Base-by-base conservation (phyloP, 1,284 basidiomycete species). In the Caloboletus firmus region DNA sequence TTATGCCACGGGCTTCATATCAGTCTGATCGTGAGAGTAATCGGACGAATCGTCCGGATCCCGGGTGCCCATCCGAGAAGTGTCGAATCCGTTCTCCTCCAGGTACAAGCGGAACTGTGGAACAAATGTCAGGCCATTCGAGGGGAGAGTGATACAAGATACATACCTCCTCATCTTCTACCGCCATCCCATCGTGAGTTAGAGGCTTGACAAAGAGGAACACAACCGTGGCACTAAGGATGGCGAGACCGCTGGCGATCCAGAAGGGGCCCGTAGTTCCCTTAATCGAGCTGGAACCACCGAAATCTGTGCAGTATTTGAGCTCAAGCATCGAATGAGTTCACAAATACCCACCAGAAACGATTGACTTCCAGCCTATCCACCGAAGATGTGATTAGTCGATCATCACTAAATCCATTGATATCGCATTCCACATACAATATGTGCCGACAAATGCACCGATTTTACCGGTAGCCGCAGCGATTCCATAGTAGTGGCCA, bases 381-480 rank as follows among this genome's bases (percentile, higher is more conserved):
- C 32, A 34, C 13, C 31, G 6, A 35, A 47, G 11, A n/a, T 10
- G 20, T 11, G 46, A 43, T 63, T 18, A 70, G 54, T 50, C 7
- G 12, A 42, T 31, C 20, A 20, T 36, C n/a, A 24, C 11, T 12
- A 8, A 41, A 50, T 39, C 17, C 35, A 32, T 5, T 34, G 24
- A 32, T 17, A 22, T 18, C 7, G 31, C 34, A 39, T 49, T 48
- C 44, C 18, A 74, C 81, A 17, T 69, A 83, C 82, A 79, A 83
- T 85, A 92, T 45, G 85, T 89, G 36, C 92, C 90, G 52, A 87
- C 82, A 70, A 95, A 94, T 5, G 93, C 93, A 28, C 91, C 91
- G 42, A 93, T 66, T 72, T 97, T 98, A n/a, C 95, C 95, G 36
- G 93, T 69, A 4, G 93, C 95, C 42, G 95, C 95, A 4, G 91